A percentile compares a stretch with the other conserved stretches of the same genome.
Conservation (phyloP, 805 yeast species). For the Zygotorulaspora florentina region DNA sequence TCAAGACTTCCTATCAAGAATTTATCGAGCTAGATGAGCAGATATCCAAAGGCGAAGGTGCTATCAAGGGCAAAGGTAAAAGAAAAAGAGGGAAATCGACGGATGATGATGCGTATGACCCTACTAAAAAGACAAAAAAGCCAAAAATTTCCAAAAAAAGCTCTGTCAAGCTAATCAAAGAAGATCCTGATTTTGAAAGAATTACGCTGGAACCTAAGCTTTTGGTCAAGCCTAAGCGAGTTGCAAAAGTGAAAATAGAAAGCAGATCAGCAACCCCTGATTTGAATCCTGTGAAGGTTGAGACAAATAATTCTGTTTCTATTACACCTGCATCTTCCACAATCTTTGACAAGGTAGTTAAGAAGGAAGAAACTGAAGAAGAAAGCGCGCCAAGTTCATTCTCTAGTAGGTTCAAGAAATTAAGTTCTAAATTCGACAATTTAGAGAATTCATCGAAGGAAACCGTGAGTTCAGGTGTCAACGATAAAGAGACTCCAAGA, state of each 20-base stretch:
- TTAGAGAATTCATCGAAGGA: slow-evolving; percentile 5
- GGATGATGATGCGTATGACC: slow-evolving; percentile 35
- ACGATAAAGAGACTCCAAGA: not conserved
- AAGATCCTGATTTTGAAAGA: slow-evolving; percentile 29
- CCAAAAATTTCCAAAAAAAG: slow-evolving; percentile 20
- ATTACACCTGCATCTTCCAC: slow-evolving; percentile 12
- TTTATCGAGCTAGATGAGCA: slow-evolving; percentile 64
- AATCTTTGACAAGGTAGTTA: slow-evolving; percentile 17
- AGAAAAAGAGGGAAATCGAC: slow-evolving; percentile 27
- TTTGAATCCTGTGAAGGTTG: slow-evolving; percentile 7
- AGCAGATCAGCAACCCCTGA: slow-evolving; percentile 9
- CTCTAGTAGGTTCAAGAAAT: slow-evolving; percentile 31
- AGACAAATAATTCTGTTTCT: not conserved
- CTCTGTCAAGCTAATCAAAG: slow-evolving; percentile 22
- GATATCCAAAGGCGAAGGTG: slow-evolving; percentile 48
- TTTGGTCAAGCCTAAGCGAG: slow-evolving; percentile 22
- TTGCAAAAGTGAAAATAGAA: slow-evolving; percentile 26
- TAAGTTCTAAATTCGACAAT: slow-evolving; percentile 30
- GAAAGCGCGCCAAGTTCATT: slow-evolving; percentile 25
- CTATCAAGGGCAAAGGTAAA: slow-evolving; percentile 41
- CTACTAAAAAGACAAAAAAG: slow-evolving; percentile 24
- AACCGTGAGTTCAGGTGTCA: not conserved
- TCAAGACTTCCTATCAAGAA: slow-evolving; percentile 59
- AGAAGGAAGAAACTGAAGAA: slow-evolving; percentile 14
- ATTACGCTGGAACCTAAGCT: slow-evolving; percentile 27